Conservation (phyloP, 495 filamentous ascomycete genomes). For the Letharia columbiana region DNA sequence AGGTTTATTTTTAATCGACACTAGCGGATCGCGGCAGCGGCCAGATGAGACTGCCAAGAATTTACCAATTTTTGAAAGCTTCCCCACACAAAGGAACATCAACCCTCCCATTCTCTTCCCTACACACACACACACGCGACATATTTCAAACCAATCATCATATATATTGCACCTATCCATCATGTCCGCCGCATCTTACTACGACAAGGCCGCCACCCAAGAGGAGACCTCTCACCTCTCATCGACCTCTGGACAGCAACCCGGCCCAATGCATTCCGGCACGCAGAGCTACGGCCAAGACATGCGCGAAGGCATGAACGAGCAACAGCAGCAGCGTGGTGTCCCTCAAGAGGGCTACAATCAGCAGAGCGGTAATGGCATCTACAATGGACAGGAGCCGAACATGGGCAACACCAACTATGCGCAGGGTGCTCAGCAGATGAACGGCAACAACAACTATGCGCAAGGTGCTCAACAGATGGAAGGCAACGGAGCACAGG, state of each 20-base stretch:
- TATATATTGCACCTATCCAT: neutral
- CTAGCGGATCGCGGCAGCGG: neutral
- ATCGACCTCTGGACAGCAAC: neutral
- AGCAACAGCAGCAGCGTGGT: neutral
- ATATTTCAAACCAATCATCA: neutral
- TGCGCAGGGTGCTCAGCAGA: neutral
- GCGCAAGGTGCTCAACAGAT: neutral
- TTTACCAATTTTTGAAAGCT: too few species aligned
- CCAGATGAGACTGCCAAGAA: neutral
- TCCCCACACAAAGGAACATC: neutral
- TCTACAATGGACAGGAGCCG: neutral
- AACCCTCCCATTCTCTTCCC: too few species aligned
- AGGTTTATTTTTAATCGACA: neutral
- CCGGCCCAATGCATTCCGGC: too few species aligned
- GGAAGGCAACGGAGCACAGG: neutral
- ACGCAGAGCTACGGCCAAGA: neutral
- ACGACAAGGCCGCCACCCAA: neutral
- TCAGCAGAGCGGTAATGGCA: neutral
- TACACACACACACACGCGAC: neutral
- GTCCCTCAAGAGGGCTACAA: neutral
- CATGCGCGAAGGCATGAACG: neutral
- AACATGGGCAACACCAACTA: neutral
- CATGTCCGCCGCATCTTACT: slow-evolving; percentile 1
- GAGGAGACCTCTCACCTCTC: neutral
- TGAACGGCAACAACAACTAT: slow-evolving; percentile 1